These are phyloP conservation scores for Penicillium sp. DNA, from an alignment of 2,329 filamentous ascomycete species.

Conservation along the genomic window DNA sequence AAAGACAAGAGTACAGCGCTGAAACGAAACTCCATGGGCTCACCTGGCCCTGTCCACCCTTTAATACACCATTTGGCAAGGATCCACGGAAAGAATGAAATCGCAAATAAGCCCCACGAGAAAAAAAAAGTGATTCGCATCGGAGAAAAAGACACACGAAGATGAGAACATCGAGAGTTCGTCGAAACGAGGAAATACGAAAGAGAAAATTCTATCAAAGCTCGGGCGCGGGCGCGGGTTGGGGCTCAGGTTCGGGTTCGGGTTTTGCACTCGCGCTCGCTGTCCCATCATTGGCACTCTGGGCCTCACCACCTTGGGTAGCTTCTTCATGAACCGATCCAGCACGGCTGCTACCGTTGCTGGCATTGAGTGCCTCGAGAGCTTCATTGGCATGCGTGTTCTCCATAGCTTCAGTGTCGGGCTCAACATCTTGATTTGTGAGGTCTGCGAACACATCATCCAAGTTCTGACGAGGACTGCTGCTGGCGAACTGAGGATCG, in stretches of 20 bases:
- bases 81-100: slow-evolving; percentile 12
- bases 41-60: slow-evolving; percentile 19
- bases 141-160: not conserved
- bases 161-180: not conserved
- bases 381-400: slow-evolving; percentile 50
- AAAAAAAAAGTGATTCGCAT: slow-evolving; percentile 6
- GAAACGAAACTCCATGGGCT: slow-evolving; percentile 20
- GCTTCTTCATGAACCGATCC: slow-evolving; percentile 29
- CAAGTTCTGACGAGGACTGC: slow-evolving; percentile 41
- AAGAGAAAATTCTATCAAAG: too few species aligned
- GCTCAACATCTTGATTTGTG: slow-evolving; percentile 45
- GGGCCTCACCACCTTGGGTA: slow-evolving; percentile 21
- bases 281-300: slow-evolving; percentile 1
- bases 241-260: too few species aligned
- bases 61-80: slow-evolving; percentile 22
- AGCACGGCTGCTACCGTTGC: slow-evolving; percentile 36
- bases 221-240: slow-evolving; percentile 3
- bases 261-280: not conserved
- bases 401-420: slow-evolving; percentile 37
- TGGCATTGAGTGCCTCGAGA: slow-evolving; percentile 43
- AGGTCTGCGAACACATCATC: slow-evolving; percentile 49
- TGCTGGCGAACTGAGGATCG: slow-evolving; percentile 32
- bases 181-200: too few species aligned
- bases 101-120: slow-evolving; percentile 13
- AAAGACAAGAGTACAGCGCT: slow-evolving; percentile 16